Percentiles rank a stretch among this genome's conserved stretches.
Evolutionary conservation across 352 stramenopile species (phyloP).

Genomic region (Pythium vanterpoolii): DNA sequence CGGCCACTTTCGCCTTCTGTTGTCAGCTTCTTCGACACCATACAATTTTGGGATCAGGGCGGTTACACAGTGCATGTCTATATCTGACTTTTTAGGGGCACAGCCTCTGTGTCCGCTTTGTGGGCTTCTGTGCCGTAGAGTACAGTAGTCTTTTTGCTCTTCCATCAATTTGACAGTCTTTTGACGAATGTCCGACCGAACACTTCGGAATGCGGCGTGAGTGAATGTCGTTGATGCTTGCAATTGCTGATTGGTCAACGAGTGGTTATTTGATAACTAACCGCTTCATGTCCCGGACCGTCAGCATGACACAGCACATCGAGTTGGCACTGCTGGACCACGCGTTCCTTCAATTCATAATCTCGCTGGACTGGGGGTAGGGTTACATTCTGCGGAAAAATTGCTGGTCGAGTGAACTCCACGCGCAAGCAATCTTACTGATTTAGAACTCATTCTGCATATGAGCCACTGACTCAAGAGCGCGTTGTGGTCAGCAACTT

Average conservation of each 20-base stretch:
- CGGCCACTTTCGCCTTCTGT: too few species aligned
- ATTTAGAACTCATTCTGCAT: not conserved
- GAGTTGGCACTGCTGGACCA: slow-evolving; percentile 6
- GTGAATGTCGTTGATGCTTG: slow-evolving; percentile 18
- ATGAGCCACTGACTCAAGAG: not conserved
- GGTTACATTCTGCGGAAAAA: slow-evolving; percentile 9
- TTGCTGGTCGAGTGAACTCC: slow-evolving; percentile 6
- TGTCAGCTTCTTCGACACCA: too few species aligned
- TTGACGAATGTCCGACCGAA: not conserved
- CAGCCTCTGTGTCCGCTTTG: too few species aligned
- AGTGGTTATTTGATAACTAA: not conserved
- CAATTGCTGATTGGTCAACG: slow-evolving; percentile 11
- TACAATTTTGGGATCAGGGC: too few species aligned
- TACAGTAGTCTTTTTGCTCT: too few species aligned
- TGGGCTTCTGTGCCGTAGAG: too few species aligned
- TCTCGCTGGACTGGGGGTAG: slow-evolving; percentile 17
- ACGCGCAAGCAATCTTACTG: slow-evolving; percentile 8
- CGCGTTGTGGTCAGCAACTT: not conserved
- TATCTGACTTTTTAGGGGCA: too few species aligned
- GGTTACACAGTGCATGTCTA: too few species aligned
- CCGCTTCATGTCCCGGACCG: slow-evolving; percentile 16
- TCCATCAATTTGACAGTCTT: too few species aligned
- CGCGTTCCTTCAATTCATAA: slow-evolving; percentile 20
- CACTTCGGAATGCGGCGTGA: slow-evolving; percentile 4
- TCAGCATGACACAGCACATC: slow-evolving; percentile 4